Conservation (phyloP, 2,329 filamentous ascomycete genomes). For the Phaeosphaeria sp. region DNA sequence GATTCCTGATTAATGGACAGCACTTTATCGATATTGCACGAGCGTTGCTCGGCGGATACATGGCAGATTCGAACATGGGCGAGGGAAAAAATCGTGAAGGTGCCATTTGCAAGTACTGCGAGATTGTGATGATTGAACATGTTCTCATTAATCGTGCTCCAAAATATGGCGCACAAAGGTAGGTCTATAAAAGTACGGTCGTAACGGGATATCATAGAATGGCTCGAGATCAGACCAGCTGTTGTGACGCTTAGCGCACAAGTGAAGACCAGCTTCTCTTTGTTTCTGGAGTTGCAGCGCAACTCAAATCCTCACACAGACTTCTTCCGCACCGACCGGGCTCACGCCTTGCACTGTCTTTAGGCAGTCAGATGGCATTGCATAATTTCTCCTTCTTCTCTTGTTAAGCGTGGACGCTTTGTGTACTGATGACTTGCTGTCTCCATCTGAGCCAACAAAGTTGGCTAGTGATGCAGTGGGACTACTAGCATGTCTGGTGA, state of each 20-base stretch:
- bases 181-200: neutral
- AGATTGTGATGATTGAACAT: neutral
- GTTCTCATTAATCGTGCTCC: neutral
- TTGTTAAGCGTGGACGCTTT: neutral
- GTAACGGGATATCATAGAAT: constrained; percentile 14
- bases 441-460: neutral
- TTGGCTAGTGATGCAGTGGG: neutral
- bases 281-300: neutral
- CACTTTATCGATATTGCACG: constrained; percentile 1
- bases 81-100: constrained; percentile 7
- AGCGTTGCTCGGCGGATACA: neutral
- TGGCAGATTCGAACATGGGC: neutral
- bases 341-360: neutral
- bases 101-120: neutral
- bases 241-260: constrained; percentile 4
- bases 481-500: neutral
- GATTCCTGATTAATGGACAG: neutral
- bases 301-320: neutral
- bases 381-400: neutral
- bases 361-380: neutral
- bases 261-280: constrained; percentile 11
- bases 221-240: constrained; percentile 10
- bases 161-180: neutral
- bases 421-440: neutral
- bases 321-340: neutral